These are phyloP conservation scores for Suhomyces terraborum DNA, from an alignment of 1,139 yeast species.

Conservation along the genomic window DNA sequence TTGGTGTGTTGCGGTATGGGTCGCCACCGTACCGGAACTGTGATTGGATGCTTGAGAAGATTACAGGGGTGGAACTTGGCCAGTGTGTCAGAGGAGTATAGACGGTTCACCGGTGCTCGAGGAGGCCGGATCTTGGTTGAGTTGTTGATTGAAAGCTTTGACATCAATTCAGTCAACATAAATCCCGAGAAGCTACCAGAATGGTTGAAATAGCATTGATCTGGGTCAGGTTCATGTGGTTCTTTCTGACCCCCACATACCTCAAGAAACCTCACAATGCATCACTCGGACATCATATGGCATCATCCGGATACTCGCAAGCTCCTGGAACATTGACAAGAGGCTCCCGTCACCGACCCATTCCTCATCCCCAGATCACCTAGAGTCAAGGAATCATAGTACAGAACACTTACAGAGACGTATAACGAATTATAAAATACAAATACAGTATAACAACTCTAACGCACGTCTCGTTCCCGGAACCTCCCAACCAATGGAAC, in stretches of 20 bases:
- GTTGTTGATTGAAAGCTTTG: conserved; percentile 83
- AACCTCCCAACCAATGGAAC: too few relatives aligned
- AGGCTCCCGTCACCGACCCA: background rate
- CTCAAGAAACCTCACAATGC: too few relatives aligned
- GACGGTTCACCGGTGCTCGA: conserved; percentile 88
- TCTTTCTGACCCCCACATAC: too few relatives aligned
- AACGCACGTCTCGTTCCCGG: too few relatives aligned
- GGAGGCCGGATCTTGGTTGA: conserved; percentile 94
- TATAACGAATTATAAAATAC: background rate
- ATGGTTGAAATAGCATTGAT: conserved; percentile 30
- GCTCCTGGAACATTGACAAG: too few relatives aligned
- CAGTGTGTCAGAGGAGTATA: conserved; percentile 87
- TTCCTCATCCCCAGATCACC: background rate
- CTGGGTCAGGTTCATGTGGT: too few relatives aligned
- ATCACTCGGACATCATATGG: too few relatives aligned
- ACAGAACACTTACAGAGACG: background rate
- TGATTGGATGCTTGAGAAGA: conserved; percentile 86
- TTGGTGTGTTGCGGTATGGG: conserved; percentile 98
- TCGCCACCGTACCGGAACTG: conserved; percentile 93
- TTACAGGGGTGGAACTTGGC: conserved; percentile 96
- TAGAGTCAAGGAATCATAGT: too few relatives aligned
- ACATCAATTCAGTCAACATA: conserved; percentile 54
- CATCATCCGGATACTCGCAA: too few relatives aligned
- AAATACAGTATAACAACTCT: too few relatives aligned
- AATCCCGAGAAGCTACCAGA: conserved; percentile 53